Base-by-base conservation (phyloP, 108 stramenopile species). In the Aurantiochytrium sp. region DNA sequence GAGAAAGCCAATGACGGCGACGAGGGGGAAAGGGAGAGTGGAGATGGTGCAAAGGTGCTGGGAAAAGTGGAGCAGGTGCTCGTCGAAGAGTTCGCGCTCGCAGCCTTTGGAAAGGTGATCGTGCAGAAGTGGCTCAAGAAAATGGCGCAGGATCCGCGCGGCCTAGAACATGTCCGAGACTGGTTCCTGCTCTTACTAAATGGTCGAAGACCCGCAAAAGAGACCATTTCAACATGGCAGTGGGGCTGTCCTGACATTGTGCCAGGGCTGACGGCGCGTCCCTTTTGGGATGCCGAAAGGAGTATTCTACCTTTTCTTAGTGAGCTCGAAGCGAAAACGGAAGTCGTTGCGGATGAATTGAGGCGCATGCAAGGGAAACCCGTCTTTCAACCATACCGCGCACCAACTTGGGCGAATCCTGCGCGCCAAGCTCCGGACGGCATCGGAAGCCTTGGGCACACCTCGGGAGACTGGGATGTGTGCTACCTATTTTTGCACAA, bases 401-500 rank as follows among this genome's bases (percentile, higher is more conserved):
- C 90, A 1, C 87, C 88, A 4, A 43, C 58, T 5, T 47, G 45
- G 44, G 59, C 12, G n/a, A 58, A 58, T 18, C 6, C 57, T 10
- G 44, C 8, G 3, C 43, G 72, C 47, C 44, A 45, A 28, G 59
- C 42, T 6, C 14, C 21, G 4, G 90, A 92, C 23, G 59, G 29
- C 29, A 6, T 83, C n/a, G 90, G 90, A 6, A 58, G 44, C 43
- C 19, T 88, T 25, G 72, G 89, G 0, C 90, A 88, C 5, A 19
- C 89, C 29, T 25, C 55, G 5, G 94, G 94, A 4, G 76, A 91
- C 5, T 94, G 94, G 94, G 91, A 94, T 49, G 94, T 94, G 8
- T 93, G 89, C 28, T 94, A 94, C 89, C 88, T 94, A 5, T 58
- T 55, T 44, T 58, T 94, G 5, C 93, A 93, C 90, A 83, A 89